phyloP scores from a whole-genome alignment of 2,329 filamentous ascomycete genomes.

The Epichloe festucae region DNA sequence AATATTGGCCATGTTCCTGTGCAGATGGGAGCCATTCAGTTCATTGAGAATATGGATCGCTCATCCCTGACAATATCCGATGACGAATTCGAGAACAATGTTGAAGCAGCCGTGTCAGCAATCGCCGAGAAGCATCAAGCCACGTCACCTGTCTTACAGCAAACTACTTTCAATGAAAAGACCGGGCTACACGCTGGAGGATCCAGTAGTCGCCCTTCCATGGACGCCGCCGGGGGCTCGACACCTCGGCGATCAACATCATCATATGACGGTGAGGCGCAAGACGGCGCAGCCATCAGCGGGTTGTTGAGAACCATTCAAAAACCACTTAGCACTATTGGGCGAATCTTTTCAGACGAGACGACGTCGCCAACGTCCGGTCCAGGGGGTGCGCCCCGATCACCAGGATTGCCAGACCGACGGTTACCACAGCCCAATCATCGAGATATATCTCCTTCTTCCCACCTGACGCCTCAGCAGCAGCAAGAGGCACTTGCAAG shows the following conservation, averaged over 20 bases:
- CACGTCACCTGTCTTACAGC: conserved; percentile 31
- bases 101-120: conserved; percentile 89
- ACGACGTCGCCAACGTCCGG: conserved; percentile 24
- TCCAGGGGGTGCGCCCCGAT: conserved; percentile 21
- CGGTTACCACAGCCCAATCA: conserved; percentile 17
- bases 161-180: conserved; percentile 33
- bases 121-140: conserved; percentile 80
- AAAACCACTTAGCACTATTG: conserved; percentile 78
- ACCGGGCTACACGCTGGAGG: conserved; percentile 13
- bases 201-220: conserved; percentile 26
- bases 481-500: conserved; percentile 12
- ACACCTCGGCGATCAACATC: conserved; percentile 40
- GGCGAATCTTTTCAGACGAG: conserved; percentile 80
- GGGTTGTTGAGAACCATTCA: conserved; percentile 85
- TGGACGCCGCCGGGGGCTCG: conserved; percentile 23
- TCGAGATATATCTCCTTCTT: conserved; percentile 10
- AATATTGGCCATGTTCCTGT: conserved; percentile 4
- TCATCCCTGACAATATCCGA: conserved; percentile 88
- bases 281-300: conserved; percentile 70
- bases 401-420: conserved; percentile 22
- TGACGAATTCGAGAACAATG: conserved; percentile 88
- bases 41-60: conserved; percentile 90
- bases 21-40: conserved; percentile 84
- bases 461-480: conserved; percentile 13
- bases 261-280: conserved; percentile 38